These are phyloP conservation scores for Sporothrix variecibatus DNA, from an alignment of 2,329 filamentous ascomycete species.

Conservation along the genomic window DNA sequence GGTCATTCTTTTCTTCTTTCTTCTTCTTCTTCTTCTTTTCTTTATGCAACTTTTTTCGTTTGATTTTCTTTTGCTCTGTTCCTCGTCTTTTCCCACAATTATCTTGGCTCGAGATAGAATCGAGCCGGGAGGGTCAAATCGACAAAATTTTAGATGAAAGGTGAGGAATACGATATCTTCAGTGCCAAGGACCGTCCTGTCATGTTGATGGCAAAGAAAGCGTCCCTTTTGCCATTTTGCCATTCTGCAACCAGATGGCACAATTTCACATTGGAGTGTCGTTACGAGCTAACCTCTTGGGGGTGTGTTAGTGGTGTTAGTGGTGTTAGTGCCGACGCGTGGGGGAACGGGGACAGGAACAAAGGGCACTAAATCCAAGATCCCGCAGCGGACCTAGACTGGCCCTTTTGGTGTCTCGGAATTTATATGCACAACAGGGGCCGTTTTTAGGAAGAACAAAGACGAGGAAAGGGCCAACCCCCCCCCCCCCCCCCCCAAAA, in stretches of 20 bases:
- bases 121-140: not conserved
- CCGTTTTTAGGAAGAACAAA: not conserved
- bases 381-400: conserved; percentile 1
- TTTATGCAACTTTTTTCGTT: not conserved
- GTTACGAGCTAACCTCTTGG: not conserved
- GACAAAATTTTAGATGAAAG: not conserved
- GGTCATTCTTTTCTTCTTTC: not conserved
- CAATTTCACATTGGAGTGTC: not conserved
- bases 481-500: too few species aligned
- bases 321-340: conserved; percentile 14
- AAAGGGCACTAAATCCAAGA: not conserved
- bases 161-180: not conserved
- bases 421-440: not conserved
- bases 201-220: not conserved
- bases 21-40: not conserved
- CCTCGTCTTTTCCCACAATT: not conserved
- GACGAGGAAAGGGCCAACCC: not conserved
- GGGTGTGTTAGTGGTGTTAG: conserved; percentile 1
- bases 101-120: not conserved
- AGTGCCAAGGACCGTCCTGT: not conserved
- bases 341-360: not conserved
- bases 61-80: not conserved
- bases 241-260: conserved; percentile 15
- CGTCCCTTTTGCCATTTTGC: not conserved
- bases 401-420: not conserved